phyloP scores from a whole-genome alignment of 805 yeast species.

The Scheffersomyces stipitis region DNA sequence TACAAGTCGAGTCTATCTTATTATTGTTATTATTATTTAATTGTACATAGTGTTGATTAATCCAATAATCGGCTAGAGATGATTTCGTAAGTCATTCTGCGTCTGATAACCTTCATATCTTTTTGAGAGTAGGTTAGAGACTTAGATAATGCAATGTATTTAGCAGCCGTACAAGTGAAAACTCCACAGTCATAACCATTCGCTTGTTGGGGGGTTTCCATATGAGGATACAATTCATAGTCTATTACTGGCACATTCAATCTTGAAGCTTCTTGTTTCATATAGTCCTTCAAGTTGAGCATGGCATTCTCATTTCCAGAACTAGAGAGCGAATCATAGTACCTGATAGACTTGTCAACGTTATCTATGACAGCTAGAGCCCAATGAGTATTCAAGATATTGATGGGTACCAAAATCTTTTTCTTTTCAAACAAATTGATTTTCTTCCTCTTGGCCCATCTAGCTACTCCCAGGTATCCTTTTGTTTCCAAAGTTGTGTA shows the following conservation, averaged over 20 bases:
- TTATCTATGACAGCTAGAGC: constrained; percentile 80
- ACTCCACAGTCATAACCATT: constrained; percentile 97
- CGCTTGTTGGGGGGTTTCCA: constrained; percentile 71
- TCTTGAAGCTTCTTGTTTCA: constrained; percentile 65
- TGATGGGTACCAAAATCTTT: constrained; percentile 80
- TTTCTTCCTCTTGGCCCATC: constrained; percentile 82
- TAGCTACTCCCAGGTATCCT: constrained; percentile 78
- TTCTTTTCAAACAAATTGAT: constrained; percentile 63
- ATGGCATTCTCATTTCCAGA: constrained; percentile 45
- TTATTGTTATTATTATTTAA: neutral
- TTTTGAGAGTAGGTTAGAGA: constrained; percentile 57
- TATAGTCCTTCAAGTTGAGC: constrained; percentile 54
- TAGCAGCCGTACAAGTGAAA: constrained; percentile 78
- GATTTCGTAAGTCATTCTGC: constrained; percentile 67
- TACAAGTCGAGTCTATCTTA: too few relatives aligned
- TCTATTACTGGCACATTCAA: constrained; percentile 21
- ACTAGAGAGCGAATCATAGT: constrained; percentile 72
- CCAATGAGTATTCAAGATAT: constrained; percentile 85
- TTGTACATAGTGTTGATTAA: constrained; percentile 4
- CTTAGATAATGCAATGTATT: constrained; percentile 52
- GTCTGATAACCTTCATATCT: constrained; percentile 69
- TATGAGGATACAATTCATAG: constrained; percentile 25
- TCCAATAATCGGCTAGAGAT: constrained; percentile 30
- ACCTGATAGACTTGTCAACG: constrained; percentile 54
- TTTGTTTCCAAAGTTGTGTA: constrained; percentile 65